These are phyloP conservation scores for Uromyces viciae-fabae DNA, from an alignment of 1,284 basidiomycete species.

Conservation along the genomic window DNA sequence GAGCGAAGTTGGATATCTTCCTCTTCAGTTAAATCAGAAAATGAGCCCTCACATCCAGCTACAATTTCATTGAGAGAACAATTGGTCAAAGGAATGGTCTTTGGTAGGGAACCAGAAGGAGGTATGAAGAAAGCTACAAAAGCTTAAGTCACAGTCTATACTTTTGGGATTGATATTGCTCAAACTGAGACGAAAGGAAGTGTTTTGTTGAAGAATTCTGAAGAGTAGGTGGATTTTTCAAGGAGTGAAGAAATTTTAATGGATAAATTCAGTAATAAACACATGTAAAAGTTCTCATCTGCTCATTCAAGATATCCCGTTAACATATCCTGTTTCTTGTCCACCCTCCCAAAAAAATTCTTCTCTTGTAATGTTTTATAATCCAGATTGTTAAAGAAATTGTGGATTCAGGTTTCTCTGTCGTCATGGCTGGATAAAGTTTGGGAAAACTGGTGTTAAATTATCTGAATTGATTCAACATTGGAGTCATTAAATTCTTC, in stretches of 20 bases:
- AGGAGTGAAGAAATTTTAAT: constrained; percentile 91
- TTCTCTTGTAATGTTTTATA: neutral
- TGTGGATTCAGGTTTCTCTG: constrained; percentile 86
- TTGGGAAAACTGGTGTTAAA: constrained; percentile 95
- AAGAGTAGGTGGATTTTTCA: constrained; percentile 95
- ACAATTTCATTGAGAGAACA: constrained; percentile 48
- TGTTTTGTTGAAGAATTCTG: constrained; percentile 88
- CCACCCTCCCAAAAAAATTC: too few relatives aligned
- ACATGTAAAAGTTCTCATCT: too few relatives aligned
- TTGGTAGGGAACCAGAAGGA: constrained; percentile 92
- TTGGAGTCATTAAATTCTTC: constrained; percentile 92
- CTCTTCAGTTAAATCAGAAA: constrained; percentile 37
- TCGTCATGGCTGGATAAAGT: constrained; percentile 86
- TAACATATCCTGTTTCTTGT: neutral
- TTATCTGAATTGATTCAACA: constrained; percentile 88
- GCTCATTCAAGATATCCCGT: too few relatives aligned
- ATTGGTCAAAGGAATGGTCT: constrained; percentile 97
- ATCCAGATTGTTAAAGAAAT: constrained; percentile 92
- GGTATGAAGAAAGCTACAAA: constrained; percentile 72
- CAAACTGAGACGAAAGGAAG: constrained; percentile 99
- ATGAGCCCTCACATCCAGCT: constrained; percentile 37
- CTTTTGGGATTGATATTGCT: constrained; percentile 81
- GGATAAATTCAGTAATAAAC: constrained; percentile 66
- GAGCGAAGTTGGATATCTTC: constrained; percentile 31
- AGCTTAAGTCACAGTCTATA: constrained; percentile 90